phyloP scores from a whole-genome alignment of 306 rosid genomes.

The Delonix regia region DNA sequence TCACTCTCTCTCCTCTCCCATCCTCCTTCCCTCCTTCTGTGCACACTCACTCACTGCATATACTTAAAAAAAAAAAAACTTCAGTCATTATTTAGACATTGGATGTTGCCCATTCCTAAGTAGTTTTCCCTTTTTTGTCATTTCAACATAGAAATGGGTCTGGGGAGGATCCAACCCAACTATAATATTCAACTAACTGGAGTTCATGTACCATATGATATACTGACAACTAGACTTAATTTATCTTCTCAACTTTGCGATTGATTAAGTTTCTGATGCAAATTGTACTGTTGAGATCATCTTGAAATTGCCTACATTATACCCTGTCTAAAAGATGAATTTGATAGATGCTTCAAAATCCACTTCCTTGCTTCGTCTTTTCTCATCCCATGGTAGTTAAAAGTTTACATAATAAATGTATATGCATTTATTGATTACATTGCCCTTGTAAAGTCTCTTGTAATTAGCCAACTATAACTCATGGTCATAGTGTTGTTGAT shows the following conservation, averaged over 20 bases:
- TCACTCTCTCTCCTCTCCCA: not conserved
- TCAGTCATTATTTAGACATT: slow-evolving; percentile 11
- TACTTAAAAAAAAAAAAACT: not conserved
- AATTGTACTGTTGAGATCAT: slow-evolving; percentile 18
- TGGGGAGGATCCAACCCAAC: not conserved
- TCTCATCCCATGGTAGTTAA: slow-evolving; percentile 6
- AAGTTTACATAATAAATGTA: slow-evolving; percentile 2
- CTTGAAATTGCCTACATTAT: not conserved
- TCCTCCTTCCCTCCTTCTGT: not conserved
- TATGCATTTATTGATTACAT: not conserved
- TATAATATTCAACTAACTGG: not conserved
- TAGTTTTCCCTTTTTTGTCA: slow-evolving; percentile 11
- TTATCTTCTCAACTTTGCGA: slow-evolving; percentile 12
- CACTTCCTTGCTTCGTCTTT: not conserved
- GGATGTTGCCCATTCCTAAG: slow-evolving; percentile 24
- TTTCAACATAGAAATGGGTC: not conserved
- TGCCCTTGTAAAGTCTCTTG: not conserved
- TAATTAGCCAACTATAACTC: not conserved
- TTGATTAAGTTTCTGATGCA: slow-evolving; percentile 22
- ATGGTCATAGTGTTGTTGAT: not conserved
- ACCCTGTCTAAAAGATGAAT: slow-evolving; percentile 20
- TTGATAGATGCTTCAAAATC: slow-evolving; percentile 18
- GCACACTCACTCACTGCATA: not conserved
- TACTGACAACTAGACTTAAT: slow-evolving; percentile 1
- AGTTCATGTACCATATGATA: not conserved